phyloP scores from a whole-genome alignment of 345 rosid species.

The Salix udensis region DNA sequence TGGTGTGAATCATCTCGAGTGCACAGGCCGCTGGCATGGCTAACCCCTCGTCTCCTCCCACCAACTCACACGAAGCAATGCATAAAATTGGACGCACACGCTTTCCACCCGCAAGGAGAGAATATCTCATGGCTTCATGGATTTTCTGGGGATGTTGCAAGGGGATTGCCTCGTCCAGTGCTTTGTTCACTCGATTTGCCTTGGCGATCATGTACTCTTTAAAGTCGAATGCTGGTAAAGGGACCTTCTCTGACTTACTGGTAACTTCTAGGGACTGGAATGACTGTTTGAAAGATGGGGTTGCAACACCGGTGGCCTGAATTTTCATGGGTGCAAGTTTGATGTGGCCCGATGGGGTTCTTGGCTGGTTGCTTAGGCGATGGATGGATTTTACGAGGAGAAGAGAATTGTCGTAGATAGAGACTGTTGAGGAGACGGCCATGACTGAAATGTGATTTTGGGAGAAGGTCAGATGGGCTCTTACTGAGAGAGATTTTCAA shows the following conservation, averaged over 20 bases:
- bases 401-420: not conserved
- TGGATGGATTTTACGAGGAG: constrained; percentile 6
- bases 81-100: constrained; percentile 64
- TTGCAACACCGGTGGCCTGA: not conserved
- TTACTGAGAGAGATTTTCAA: not conserved
- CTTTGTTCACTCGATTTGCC: constrained; percentile 43
- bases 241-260: not conserved
- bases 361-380: not conserved
- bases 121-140: constrained; percentile 70
- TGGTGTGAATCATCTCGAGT: constrained; percentile 67
- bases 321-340: not conserved
- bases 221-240: constrained; percentile 23
- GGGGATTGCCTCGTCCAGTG: constrained; percentile 51
- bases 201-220: constrained; percentile 28
- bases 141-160: constrained; percentile 39
- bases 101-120: constrained; percentile 61
- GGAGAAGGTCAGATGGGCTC: not conserved
- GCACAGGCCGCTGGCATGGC: constrained; percentile 68
- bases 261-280: not conserved
- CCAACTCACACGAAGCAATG: constrained; percentile 57
- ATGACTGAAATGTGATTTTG: not conserved
- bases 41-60: constrained; percentile 42
- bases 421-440: constrained; percentile 24
- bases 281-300: constrained; percentile 9
- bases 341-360: not conserved